These are phyloP conservation scores for Phytophthora palmivora DNA, from an alignment of 352 stramenopile genomes.

Conservation along the genomic window DNA sequence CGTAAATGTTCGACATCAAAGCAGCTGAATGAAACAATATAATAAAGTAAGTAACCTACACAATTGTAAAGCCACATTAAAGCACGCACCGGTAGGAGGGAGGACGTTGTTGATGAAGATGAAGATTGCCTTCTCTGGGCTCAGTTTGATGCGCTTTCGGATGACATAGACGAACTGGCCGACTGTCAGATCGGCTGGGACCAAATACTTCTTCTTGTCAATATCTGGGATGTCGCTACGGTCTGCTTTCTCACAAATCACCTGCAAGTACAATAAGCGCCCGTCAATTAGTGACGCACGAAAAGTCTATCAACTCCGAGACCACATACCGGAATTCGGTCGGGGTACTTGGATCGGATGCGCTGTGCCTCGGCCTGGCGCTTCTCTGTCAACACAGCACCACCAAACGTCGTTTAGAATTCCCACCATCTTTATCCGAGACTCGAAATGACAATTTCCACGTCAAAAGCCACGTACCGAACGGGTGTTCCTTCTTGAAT, in stretches of 20 bases:
- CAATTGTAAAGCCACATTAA: not conserved
- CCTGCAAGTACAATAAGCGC: no score
- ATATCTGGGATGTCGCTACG: conserved; percentile 99
- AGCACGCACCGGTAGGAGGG: conserved; percentile 89
- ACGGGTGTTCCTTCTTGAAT: conserved; percentile 92
- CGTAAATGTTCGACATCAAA: conserved; percentile 99
- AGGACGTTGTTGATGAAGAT: conserved; percentile 99
- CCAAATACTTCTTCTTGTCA: conserved; percentile 99
- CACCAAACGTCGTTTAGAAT: conserved; percentile 28
- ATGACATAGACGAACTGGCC: conserved; percentile 99
- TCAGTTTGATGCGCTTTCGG: conserved; percentile 99
- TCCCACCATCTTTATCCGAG: not conserved
- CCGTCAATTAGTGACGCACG: conserved; percentile 4
- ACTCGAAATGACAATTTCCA: not conserved
- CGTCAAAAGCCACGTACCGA: conserved; percentile 63
- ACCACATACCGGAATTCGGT: conserved; percentile 94
- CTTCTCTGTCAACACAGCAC: conserved; percentile 85
- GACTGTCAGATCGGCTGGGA: conserved; percentile 96
- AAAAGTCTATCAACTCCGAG: not conserved
- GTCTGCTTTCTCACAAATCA: conserved; percentile 95
- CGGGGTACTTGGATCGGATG: conserved; percentile 99
- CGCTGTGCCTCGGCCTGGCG: conserved; percentile 97
- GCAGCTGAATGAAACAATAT: conserved; percentile 62
- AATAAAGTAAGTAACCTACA: conserved; percentile 16
- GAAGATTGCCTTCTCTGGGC: conserved; percentile 97